Percentiles rank a stretch among this genome's conserved stretches.
Evolutionary conservation across 169 alveolate species (phyloP).

Genomic region (Besnoitia besnoiti): DNA sequence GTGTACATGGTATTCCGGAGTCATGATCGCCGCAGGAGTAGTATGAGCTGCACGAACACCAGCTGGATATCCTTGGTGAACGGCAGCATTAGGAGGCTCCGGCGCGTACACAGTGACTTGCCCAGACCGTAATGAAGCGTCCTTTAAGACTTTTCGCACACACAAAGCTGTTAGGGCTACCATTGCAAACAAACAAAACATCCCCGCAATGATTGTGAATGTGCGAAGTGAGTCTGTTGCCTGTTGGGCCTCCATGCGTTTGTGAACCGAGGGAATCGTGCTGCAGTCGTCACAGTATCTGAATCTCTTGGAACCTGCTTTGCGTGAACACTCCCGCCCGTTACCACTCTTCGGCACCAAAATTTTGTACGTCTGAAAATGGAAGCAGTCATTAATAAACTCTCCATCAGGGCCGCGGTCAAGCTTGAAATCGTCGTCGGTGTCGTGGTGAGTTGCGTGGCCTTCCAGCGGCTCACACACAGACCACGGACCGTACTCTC

Average conservation of each 20-base stretch:
- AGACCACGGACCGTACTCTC: conserved; percentile 65
- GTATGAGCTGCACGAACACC: background rate
- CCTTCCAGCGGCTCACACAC: conserved; percentile 66
- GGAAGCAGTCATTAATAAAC: conserved; percentile 43
- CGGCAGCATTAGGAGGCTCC: background rate
- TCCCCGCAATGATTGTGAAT: conserved; percentile 28
- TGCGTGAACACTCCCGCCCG: conserved; percentile 39
- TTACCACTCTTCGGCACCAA: conserved; percentile 16
- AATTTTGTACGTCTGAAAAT: conserved; percentile 32
- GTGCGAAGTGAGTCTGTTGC: background rate
- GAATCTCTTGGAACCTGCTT: conserved; percentile 45
- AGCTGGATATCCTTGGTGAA: background rate
- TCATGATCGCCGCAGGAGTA: background rate
- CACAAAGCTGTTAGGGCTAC: conserved; percentile 25
- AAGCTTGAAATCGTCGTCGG: conserved; percentile 54
- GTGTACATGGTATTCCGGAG: conserved; percentile 6
- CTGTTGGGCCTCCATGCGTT: conserved; percentile 44
- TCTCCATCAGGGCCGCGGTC: conserved; percentile 49
- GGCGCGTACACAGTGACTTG: background rate
- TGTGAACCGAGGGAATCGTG: conserved; percentile 53
- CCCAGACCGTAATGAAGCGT: background rate
- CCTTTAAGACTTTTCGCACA: conserved; percentile 21
- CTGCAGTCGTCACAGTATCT: conserved; percentile 56
- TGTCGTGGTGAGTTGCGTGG: conserved; percentile 62
- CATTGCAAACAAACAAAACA: conserved; percentile 26